Evolutionary conservation across 345 rosid species (phyloP), one percentile per base, ranked within the genome.

Genomic region (Eucalyptus sp.): DNA sequence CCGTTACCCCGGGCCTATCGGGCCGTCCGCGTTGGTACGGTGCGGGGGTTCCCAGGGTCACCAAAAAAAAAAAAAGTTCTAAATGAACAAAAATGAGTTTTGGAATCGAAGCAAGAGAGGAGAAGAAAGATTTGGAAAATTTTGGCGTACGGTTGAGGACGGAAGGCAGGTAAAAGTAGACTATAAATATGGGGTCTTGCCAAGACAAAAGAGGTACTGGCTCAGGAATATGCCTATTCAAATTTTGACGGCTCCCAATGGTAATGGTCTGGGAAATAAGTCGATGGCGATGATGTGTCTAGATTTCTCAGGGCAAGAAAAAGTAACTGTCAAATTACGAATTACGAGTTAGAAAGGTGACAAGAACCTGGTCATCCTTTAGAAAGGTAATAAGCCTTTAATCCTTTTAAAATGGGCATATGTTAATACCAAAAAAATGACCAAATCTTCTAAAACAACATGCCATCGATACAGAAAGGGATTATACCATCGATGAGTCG

Each of bases 401-500:
- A 58, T 58, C 29, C 29, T 2, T 56, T 10, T 56, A 10, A 56
- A 56, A 24, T 43, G 44, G 29, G 6, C n/a, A 24, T 22, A 58
- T 58, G 64, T 10, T 24, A 18, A 58, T 11, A 58, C 56, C 64
- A 56, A 58, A 25, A 25, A 25, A 58, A 10, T 58, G n/a, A 58
- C 1, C 64, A 25, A 25, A 3, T 25, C 0, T 6, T 58, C n/a
- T 25, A 25, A 58, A 25, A 24, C 64, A 3, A 58, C 7, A 58
- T 58, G n/a, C 2, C 14, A 2, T 58, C n/a, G 0, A 25, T 58
- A 10, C 14, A 58, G 2, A 58, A 58, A 25, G 64, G 64, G n/a
- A 58, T 58, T 58, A 25, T 11, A 25, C 64, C n/a, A 58, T 58
- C 0, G 2, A 58, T 7, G 0, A 5, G 64, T 25, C 7, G 0